Evolutionary conservation across 139 green algal species (phyloP).

Genomic region (Chlorella sp.): DNA sequence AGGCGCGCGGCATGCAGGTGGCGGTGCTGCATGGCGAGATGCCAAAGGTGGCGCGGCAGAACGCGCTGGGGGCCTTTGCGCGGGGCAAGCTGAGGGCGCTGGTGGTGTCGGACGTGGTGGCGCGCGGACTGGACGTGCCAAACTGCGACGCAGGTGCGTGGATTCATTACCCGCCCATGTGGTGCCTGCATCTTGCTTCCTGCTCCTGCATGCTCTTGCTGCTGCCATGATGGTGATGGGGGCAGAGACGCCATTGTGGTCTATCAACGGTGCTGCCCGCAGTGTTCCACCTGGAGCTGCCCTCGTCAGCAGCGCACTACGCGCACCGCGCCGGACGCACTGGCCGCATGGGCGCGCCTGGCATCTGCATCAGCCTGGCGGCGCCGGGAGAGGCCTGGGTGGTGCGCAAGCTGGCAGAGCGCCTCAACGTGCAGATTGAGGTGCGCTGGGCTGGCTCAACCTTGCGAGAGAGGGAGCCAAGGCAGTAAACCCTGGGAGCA

Average conservation of each 20-base stretch:
- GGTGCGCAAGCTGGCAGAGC: slow-evolving; percentile 58
- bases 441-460: too few species aligned
- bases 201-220: too few species aligned
- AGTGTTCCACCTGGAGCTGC: slow-evolving; percentile 90
- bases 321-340: slow-evolving; percentile 83
- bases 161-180: too few species aligned
- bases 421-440: slow-evolving; percentile 53
- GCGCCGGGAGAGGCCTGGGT: slow-evolving; percentile 62
- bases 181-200: too few species aligned
- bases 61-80: slow-evolving; percentile 64
- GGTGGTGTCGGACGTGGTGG: slow-evolving; percentile 85
- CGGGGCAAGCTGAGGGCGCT: slow-evolving; percentile 67
- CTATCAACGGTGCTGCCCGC: too few species aligned
- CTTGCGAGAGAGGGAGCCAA: too few species aligned
- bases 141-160: slow-evolving; percentile 52
- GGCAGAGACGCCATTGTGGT: too few species aligned
- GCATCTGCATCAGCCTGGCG: slow-evolving; percentile 66
- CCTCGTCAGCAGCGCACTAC: slow-evolving; percentile 75
- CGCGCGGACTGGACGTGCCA: slow-evolving; percentile 83
- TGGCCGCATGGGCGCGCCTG: slow-evolving; percentile 60
- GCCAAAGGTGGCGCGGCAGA: slow-evolving; percentile 61
- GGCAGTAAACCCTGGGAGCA: too few species aligned
- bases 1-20: slow-evolving; percentile 63
- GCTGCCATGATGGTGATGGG: too few species aligned
- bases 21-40: slow-evolving; percentile 78